Evolutionary conservation across 495 filamentous ascomycete genomes (phyloP).

Genomic region (Melanomma pulvis-pyrius): DNA sequence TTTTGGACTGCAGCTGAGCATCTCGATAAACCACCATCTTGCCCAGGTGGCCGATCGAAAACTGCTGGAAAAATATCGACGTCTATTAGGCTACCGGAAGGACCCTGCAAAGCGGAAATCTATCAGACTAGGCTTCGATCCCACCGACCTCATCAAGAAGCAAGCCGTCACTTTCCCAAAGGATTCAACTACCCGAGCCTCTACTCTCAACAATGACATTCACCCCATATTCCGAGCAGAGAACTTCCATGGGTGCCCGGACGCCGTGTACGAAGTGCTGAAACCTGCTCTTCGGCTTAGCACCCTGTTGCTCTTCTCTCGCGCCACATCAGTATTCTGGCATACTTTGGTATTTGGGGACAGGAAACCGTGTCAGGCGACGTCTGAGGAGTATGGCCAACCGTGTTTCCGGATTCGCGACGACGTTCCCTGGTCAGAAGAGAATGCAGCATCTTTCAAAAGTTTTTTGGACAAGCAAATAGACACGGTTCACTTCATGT

Average conservation of each 20-base stretch:
- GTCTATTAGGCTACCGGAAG: slow-evolving; percentile 33
- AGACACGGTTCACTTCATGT: slow-evolving; percentile 39
- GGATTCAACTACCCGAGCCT: slow-evolving; percentile 1
- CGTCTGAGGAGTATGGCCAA: slow-evolving; percentile 29
- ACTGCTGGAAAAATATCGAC: slow-evolving; percentile 35
- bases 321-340: slow-evolving; percentile 38
- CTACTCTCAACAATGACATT: slow-evolving; percentile 40
- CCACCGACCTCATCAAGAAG: slow-evolving; percentile 38
- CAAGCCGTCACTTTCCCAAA: slow-evolving; percentile 36
- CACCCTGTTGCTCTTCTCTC: slow-evolving; percentile 35
- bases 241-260: slow-evolving; percentile 41
- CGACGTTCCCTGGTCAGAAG: slow-evolving; percentile 28
- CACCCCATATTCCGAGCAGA: slow-evolving; percentile 37
- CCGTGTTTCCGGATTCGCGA: slow-evolving; percentile 35
- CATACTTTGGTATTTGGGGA: slow-evolving; percentile 40
- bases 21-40: slow-evolving; percentile 39
- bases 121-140: slow-evolving; percentile 39
- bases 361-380: slow-evolving; percentile 25
- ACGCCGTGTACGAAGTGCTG: slow-evolving; percentile 38
- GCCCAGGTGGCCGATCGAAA: slow-evolving; percentile 37
- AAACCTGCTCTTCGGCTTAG: slow-evolving; percentile 40
- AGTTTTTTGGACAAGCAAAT: slow-evolving; percentile 28
- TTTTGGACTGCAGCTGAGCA: slow-evolving; percentile 38
- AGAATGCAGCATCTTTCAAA: slow-evolving; percentile 30
- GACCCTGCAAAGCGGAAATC: slow-evolving; percentile 33